Evolutionary conservation across 805 yeast species (phyloP), one percentile per base, ranked within the genome.

Genomic region (Zygosaccharomyces siamensis): DNA sequence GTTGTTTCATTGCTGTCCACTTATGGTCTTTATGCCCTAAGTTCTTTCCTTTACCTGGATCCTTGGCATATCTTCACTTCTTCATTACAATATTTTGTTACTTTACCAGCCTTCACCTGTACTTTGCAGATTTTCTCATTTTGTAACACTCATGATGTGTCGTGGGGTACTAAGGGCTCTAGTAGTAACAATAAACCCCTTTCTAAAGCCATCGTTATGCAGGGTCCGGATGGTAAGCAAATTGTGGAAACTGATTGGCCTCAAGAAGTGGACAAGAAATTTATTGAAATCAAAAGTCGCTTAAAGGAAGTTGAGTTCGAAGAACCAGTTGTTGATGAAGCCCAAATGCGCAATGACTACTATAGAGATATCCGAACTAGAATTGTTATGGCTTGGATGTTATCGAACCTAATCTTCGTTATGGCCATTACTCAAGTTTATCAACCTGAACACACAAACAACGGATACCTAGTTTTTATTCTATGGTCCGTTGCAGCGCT

Each of bases 101-200:
- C 93, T 75, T 75, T 92, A 46, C 98, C 99, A 23, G 84, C 95
- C 0, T 92, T 89, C 66, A 86, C 95, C 3, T 88, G 96, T 70
- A 84, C 96, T 2, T 73, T 92, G 49, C 97, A 92, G 69, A 89
- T 93, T 50, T 92, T 89, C 71, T 97, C 99, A 1, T 89, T 92
- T 69, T 92, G 99, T 72, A 92, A 92, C 67, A 92, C 97, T 2
- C 98, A 92, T 70, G 99, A 92, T 73, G 96, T 93, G 44, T 86
- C 97, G 0, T 92, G 99, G 99, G 99, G 99, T 69, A 92, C 99
- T 2, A 92, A 92, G 66, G 99, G 99, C 57, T 97, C 90, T 52
- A 86, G 84, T 54, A 79, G 78, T 51, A 84, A 81, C 40, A 78
- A 80, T 16, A 79, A 80, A 54, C 84, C 79, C 52, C 72, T 84